phyloP scores from a whole-genome alignment of 2,329 filamentous ascomycete genomes.

The Aspergillus tamarii region DNA sequence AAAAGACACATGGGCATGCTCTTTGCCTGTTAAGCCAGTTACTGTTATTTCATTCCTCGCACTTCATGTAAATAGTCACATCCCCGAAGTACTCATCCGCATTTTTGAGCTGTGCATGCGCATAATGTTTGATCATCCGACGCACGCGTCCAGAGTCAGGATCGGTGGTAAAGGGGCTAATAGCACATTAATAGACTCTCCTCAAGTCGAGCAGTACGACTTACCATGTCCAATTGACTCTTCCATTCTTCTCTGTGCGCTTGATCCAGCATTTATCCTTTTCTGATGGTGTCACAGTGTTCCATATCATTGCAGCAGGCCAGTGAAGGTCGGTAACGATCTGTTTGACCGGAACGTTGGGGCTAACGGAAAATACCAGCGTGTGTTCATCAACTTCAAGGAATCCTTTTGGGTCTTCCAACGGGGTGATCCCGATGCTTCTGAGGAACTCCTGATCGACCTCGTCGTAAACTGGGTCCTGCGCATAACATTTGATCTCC shows the following conservation, averaged over 20 bases:
- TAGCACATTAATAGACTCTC: not conserved
- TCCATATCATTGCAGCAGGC: slow-evolving; percentile 37
- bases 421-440: slow-evolving; percentile 22
- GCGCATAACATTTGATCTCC: slow-evolving; percentile 27
- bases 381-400: slow-evolving; percentile 42
- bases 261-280: slow-evolving; percentile 19
- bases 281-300: slow-evolving; percentile 17
- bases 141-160: slow-evolving; percentile 25
- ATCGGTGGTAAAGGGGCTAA: slow-evolving; percentile 25
- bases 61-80: slow-evolving; percentile 24
- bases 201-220: not conserved
- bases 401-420: slow-evolving; percentile 40
- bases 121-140: slow-evolving; percentile 27
- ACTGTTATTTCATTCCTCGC: not conserved
- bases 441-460: slow-evolving; percentile 23
- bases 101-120: slow-evolving; percentile 16
- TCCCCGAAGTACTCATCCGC: slow-evolving; percentile 26
- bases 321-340: slow-evolving; percentile 44
- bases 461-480: slow-evolving; percentile 33
- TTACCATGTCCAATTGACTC: slow-evolving; percentile 23
- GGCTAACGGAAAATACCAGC: slow-evolving; percentile 39
- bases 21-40: not conserved
- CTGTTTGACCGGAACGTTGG: slow-evolving; percentile 41
- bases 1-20: not conserved
- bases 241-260: slow-evolving; percentile 15